These are phyloP conservation scores for Exsudoporus frostii DNA, from an alignment of 768 basidiomycete genomes.

Conservation along the genomic window DNA sequence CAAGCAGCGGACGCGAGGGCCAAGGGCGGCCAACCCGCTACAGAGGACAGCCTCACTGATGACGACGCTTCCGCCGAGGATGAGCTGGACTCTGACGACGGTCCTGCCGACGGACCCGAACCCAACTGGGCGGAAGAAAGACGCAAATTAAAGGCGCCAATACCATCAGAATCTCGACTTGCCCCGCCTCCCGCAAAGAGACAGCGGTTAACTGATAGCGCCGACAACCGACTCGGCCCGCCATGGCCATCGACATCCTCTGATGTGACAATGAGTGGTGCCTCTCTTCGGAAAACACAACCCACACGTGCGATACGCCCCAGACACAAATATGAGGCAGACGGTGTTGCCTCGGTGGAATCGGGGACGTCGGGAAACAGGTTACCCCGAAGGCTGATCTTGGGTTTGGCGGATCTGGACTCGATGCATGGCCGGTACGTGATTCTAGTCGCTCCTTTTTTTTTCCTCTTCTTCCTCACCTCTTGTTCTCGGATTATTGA, in stretches of 20 bases:
- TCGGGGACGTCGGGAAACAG: slow-evolving; percentile 13
- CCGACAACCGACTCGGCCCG: slow-evolving; percentile 19
- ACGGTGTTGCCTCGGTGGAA: slow-evolving; percentile 18
- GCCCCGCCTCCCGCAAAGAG: slow-evolving; percentile 25
- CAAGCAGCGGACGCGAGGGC: slow-evolving; percentile 49
- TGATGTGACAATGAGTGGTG: slow-evolving; percentile 9
- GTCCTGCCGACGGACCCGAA: slow-evolving; percentile 21
- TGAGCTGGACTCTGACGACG: slow-evolving; percentile 39
- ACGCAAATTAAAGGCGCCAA: slow-evolving; percentile 22
- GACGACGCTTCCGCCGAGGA: slow-evolving; percentile 33
- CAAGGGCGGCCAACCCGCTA: slow-evolving; percentile 25
- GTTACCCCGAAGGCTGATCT: slow-evolving; percentile 25
- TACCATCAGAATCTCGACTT: slow-evolving; percentile 18
- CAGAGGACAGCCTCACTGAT: slow-evolving; percentile 30
- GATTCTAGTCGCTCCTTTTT: background rate
- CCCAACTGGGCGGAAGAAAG: slow-evolving; percentile 21
- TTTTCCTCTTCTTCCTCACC: background rate
- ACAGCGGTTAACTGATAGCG: slow-evolving; percentile 13
- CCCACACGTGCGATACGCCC: slow-evolving; percentile 26
- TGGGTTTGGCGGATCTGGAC: slow-evolving; percentile 56
- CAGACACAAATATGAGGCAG: slow-evolving; percentile 24
- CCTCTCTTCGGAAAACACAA: slow-evolving; percentile 21
- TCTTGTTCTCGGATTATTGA: slow-evolving; percentile 8
- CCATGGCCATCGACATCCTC: slow-evolving; percentile 21
- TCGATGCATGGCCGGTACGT: slow-evolving; percentile 59